Conservation (phyloP, 1,284 basidiomycete genomes). For the Schizopora paradoxa region DNA sequence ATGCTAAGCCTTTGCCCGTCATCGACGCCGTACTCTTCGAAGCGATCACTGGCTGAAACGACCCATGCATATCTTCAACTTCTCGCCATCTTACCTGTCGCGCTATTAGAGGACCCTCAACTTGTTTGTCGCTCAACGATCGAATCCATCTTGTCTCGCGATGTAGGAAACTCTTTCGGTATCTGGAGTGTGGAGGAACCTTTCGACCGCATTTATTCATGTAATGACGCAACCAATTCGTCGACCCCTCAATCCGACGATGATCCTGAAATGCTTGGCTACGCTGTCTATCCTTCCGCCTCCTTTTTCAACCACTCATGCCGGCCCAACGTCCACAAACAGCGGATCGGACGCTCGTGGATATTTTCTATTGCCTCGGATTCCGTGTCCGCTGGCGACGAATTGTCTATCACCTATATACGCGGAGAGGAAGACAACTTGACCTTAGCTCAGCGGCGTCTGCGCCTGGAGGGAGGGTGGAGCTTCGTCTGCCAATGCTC, state of each 20-base stretch:
- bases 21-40: conserved; percentile 14
- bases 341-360: conserved; percentile 17
- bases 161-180: conserved; percentile 23
- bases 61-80: conserved; percentile 18
- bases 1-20: conserved; percentile 18
- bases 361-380: conserved; percentile 13
- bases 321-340: conserved; percentile 15
- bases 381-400: conserved; percentile 16
- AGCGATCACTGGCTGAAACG: conserved; percentile 6
- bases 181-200: too few relatives aligned
- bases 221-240: too few relatives aligned
- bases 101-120: conserved; percentile 8
- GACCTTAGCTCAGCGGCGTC: conserved; percentile 14
- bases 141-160: conserved; percentile 17
- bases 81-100: conserved; percentile 16
- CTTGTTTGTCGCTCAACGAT: conserved; percentile 9
- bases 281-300: conserved; percentile 21
- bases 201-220: too few relatives aligned
- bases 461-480: conserved; percentile 18
- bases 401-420: conserved; percentile 23
- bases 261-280: conserved; percentile 23
- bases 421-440: conserved; percentile 17
- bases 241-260: conserved; percentile 1
- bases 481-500: conserved; percentile 21
- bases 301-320: conserved; percentile 26